Evolutionary conservation across 441 rosid genomes (phyloP), one percentile per base, ranked within the genome.

Genomic region (Syzygium syzygioides): DNA sequence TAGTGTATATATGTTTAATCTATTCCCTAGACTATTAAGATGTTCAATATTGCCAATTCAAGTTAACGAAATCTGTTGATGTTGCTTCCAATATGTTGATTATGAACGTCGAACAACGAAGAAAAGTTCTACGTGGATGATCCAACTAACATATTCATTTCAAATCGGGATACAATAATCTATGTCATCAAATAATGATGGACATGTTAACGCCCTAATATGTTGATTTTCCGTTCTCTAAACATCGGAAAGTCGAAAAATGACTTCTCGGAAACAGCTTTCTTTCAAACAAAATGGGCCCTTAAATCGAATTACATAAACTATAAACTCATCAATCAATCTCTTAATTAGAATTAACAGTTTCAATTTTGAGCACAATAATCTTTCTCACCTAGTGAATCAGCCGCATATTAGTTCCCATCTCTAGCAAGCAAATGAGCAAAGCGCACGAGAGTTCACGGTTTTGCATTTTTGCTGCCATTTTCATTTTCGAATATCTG

Each of bases 221-320:
- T 37, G n/a, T 62, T 62, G 14, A 7, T 62, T 62, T 4, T 62
- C 19, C 5, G 3, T n/a, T 9, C 2, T 62, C 71, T 15, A 62
- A 62, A 28, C 10, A 0, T 19, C 10, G 2, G n/a, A 62, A 14
- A n/a, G 4, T 62, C 7, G 10, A n/a, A 62, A 62, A 15, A 66
- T 0, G 0, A 66, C 17, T 66, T 66, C 41, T 8, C 1, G 3
- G 2, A 66, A 66, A 9, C 3, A 17, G 3, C 32, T 17, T 32
- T 66, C 9, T 12, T 30, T 17, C 76, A 32, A 30, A 66, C 13
- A 66, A 66, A 66, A 66, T 17, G 9, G 25, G 32, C 13, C 34
- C 41, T 64, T 8, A 66, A 32, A 66, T 66, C 41, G 0, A 66
- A 32, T 30, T 66, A 23, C 76, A 66, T 66, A 17, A 32, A 32